A percentile compares a stretch with the other conserved stretches of the same genome.
phyloP scores from a whole-genome alignment of 1,284 basidiomycete species.

The Schizopora paradoxa region DNA sequence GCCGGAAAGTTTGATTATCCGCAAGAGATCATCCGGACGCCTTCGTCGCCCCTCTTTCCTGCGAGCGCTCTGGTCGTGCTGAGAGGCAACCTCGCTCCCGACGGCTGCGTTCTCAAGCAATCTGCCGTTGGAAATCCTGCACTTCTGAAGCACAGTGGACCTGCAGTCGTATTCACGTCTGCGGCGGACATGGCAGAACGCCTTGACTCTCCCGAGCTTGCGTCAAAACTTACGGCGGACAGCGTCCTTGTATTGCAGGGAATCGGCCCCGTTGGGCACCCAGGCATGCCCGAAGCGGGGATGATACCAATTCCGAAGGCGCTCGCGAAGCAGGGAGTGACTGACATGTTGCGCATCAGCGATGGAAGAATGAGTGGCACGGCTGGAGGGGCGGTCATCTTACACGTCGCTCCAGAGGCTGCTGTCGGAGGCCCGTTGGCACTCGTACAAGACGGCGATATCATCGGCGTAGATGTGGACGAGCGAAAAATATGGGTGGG shows the following conservation, averaged over 20 bases:
- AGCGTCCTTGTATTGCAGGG: conserved; percentile 30
- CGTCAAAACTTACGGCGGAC: conserved; percentile 22
- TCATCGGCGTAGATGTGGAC: conserved; percentile 27
- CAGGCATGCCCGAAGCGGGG: conserved; percentile 34
- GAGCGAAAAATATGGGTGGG: conserved; percentile 20
- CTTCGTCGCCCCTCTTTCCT: conserved; percentile 26
- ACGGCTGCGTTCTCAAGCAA: conserved; percentile 28
- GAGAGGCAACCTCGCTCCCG: conserved; percentile 30
- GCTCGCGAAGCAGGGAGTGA: conserved; percentile 28
- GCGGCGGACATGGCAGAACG: conserved; percentile 26
- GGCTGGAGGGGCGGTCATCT: conserved; percentile 29
- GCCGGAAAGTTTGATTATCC: conserved; percentile 18
- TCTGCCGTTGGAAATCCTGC: conserved; percentile 25
- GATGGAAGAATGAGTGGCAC: conserved; percentile 33
- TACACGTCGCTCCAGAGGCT: conserved; percentile 32
- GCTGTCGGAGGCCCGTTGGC: conserved; percentile 31
- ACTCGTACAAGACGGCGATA: conserved; percentile 28
- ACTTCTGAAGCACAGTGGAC: conserved; percentile 24
- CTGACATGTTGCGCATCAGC: conserved; percentile 31
- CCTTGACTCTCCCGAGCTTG: conserved; percentile 27
- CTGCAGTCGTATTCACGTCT: conserved; percentile 27
- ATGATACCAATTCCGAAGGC: conserved; percentile 31
- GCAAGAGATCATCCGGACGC: conserved; percentile 28
- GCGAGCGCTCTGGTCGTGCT: conserved; percentile 26
- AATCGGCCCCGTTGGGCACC: conserved; percentile 29